Base-by-base conservation (phyloP, 352 stramenopile genomes). In the Phytophthora ohioensis region DNA sequence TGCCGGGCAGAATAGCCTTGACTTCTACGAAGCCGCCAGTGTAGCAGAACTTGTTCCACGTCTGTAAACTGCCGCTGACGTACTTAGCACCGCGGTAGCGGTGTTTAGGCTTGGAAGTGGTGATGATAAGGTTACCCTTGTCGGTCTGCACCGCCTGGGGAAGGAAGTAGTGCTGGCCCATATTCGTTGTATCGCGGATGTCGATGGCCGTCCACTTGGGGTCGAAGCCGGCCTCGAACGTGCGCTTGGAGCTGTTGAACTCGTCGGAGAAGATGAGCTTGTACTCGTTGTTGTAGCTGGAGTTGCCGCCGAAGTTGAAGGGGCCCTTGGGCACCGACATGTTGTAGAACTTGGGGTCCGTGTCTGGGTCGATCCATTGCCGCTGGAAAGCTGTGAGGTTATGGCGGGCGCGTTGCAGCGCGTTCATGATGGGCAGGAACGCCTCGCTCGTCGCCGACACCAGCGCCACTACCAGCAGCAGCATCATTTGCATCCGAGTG, bases 11-110 rank as follows among this genome's bases (percentile, higher is more conserved):
- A 64, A 98, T 95, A 34, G 97, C 94, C 42, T 85, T 73, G 35
- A 99, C 95, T 77, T 99, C 96, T 5, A 99, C 73, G 51, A 98
- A 99, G 21, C 97, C 97, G 58, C 97, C 97, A 3, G 97, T 99
- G 81, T 98, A 99, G 77, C 97, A 99, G 75, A 99, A 99, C 81
- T 99, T 99, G 87, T 99, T 98, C 97, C 97, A 99, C 27, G 83
- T 94, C 75, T 98, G 96, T n/a, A 99, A 51, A 80, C 97, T 98
- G 35, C 95, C 97, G 63, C 90, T 98, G 34, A 96, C 90, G 73
- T 96, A 96, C 59, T 83, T 81, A 21, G 88, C 59, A 47, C 74
- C 82, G 46, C 79, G 84, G 74, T 93, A 97, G 57, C 83, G 76
- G n/a, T 94, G 73, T 63, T 88, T 94, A 6, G 87, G 78, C 76